Evolutionary conservation across 2,329 filamentous ascomycete genomes (phyloP), one percentile per base, ranked within the genome.

Genomic region (Chaetomium strumarium): DNA sequence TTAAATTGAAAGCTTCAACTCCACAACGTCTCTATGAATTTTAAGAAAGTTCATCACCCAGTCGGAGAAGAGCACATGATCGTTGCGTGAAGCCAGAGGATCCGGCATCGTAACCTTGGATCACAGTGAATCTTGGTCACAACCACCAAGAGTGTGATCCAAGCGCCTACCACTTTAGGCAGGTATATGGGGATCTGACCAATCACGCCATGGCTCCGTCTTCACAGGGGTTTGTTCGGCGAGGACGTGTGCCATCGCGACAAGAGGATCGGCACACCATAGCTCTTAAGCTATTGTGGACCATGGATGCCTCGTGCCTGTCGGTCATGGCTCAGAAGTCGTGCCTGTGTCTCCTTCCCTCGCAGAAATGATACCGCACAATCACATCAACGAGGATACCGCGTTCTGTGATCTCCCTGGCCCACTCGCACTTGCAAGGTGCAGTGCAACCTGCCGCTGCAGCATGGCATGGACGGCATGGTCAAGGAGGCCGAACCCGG

Each of bases 151-250:
- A 11, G 12, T 42, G 6, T 31, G 16, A 52, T 45, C 45, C 42
- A 24, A 43, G 39, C 45, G 43, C 53, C 55, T 60, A 31, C 62
- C 54, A 33, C 19, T 59, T 62, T 61, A 56, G 62, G 62, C 57
- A 64, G 60, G 62, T 64, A 51, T 55, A 50, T 47, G 46, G 44
- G 38, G 40, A 11, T 31, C 42, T 37, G 44, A n/a, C 62, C 62
- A 62, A 63, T 63, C 60, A 62, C 31, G 31, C 42, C 45, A 13
- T 5, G 8, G 29, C 12, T 30, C 33, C 24, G 4, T 24, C 24
- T 13, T 16, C 19, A 16, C 24, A 34, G 37, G 42, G 43, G 49
- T 44, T 14, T n/a, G n/a, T n/a, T 17, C 34, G 24, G 36, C 17
- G 42, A 33, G 17, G 20, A 34, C 19, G 29, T 24, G 11, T 14